Evolutionary conservation across 345 rosid genomes (phyloP), one percentile per base, ranked within the genome.

Genomic region (Eucalyptus sp.): DNA sequence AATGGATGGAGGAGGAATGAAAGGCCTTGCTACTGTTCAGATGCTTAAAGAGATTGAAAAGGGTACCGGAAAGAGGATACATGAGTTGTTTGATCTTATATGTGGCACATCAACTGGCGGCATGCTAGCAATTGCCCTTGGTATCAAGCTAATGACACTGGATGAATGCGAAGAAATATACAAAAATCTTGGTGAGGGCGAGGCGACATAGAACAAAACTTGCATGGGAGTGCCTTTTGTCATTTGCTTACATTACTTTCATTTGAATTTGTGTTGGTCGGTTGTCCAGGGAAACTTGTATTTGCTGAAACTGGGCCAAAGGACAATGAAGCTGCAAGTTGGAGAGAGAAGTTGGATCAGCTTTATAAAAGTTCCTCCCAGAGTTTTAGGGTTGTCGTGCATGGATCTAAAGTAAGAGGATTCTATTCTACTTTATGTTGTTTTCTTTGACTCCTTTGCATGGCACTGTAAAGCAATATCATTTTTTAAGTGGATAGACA

Each of bases 1-100:
- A 71, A 98, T 98, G 99, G 99, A 98, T 92, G 99, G 99, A 58
- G 99, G 99, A 92, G 99, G 99, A 92, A 98, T 98, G 99, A 98
- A 98, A 94, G 99, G 99, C 89, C 94, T 98, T 89, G 99, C 97
- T 46, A 98, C 99, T 71, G 99, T 98, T 88, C 97, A 95, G 95
- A 93, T 98, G 91, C 99, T 98, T 93, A 97, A 97, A 92, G 98
- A 96, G 93, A 97, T 97, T 92, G 99, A 98, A 91, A 97, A 95
- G 93, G 97, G 99, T 87, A 95, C 99, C 89, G 99, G 99, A 89
- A 98, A 97, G 92, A 95, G 92, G 90, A 97, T 98, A 90, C 99
- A 98, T 93, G 99, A 98, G 93, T 92, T 98, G 88, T 98, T 98
- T 66, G 99, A 98, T 91, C 99, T 98, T 91, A 92, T 97, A 88